A percentile compares a stretch with the other conserved stretches of the same genome.
Evolutionary conservation across 2,329 filamentous ascomycete species (phyloP).

Genomic region (Zopfia rhizophila): DNA sequence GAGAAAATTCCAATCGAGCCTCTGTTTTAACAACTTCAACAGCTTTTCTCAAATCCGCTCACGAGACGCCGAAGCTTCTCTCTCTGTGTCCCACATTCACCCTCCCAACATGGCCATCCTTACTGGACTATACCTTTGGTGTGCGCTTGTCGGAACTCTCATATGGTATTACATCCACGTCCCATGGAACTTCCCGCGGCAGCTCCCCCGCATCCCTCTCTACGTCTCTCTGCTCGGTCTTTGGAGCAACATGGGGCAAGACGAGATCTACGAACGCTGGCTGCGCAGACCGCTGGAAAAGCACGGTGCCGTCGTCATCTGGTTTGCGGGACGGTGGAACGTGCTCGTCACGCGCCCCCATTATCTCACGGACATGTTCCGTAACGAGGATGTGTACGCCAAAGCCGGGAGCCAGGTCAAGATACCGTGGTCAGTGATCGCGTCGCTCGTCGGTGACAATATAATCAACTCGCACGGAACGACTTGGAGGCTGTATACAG

Average conservation of each 20-base stretch:
- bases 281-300: constrained; percentile 43
- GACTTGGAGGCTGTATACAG: constrained; percentile 21
- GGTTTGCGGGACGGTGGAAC: constrained; percentile 58
- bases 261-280: constrained; percentile 47
- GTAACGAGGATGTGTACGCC: constrained; percentile 22
- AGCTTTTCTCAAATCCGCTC: too few species aligned
- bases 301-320: constrained; percentile 56
- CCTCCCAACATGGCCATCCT: too few species aligned
- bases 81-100: too few species aligned
- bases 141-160: too few species aligned
- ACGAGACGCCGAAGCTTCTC: too few species aligned
- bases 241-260: constrained; percentile 52
- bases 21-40: too few species aligned
- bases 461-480: constrained; percentile 26
- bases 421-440: constrained; percentile 25
- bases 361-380: constrained; percentile 48
- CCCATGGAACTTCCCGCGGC: constrained; percentile 20
- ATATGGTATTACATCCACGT: background rate
- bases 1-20: too few species aligned
- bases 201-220: constrained; percentile 53
- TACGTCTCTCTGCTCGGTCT: constrained; percentile 52
- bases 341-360: constrained; percentile 55
- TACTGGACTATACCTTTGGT: too few species aligned
- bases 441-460: constrained; percentile 23
- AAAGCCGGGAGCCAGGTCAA: constrained; percentile 28